Percentiles rank a stretch among this genome's conserved stretches.
phyloP scores from a whole-genome alignment of 2,329 filamentous ascomycete species.

The Aspergillus sp. region DNA sequence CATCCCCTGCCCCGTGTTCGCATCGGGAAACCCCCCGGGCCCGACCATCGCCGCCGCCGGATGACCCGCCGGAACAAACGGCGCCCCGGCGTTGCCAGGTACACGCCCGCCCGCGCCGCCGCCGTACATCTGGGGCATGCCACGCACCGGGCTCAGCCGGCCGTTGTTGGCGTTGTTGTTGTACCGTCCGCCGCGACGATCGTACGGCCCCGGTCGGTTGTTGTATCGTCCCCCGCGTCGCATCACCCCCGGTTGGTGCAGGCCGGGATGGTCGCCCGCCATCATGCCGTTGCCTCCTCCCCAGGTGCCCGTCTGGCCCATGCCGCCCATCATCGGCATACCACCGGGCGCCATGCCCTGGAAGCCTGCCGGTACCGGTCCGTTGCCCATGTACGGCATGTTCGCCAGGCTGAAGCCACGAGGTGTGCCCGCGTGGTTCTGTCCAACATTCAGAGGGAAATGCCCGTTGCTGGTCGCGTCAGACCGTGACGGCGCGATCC shows the following conservation, averaged over 20 bases:
- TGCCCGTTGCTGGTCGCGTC: constrained; percentile 94
- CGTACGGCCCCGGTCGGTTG: constrained; percentile 62
- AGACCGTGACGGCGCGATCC: constrained; percentile 86
- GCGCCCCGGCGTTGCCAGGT: constrained; percentile 21
- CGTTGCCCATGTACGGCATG: constrained; percentile 48
- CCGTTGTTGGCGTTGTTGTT: constrained; percentile 39
- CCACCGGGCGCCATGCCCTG: constrained; percentile 23
- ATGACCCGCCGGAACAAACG: constrained; percentile 33
- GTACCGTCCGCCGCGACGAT: constrained; percentile 50
- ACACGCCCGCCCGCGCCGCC: constrained; percentile 25
- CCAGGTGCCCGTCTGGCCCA: constrained; percentile 21
- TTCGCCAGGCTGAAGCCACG: constrained; percentile 82
- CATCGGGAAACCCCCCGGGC: constrained; percentile 39
- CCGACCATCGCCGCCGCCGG: constrained; percentile 33
- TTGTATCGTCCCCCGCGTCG: constrained; percentile 58
- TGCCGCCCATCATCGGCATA: constrained; percentile 25
- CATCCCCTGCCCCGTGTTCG: constrained; percentile 60
- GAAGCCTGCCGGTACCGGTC: constrained; percentile 33
- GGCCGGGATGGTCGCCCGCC: constrained; percentile 31
- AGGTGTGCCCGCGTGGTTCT: constrained; percentile 72
- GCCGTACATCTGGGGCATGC: constrained; percentile 30
- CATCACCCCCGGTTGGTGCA: constrained; percentile 56
- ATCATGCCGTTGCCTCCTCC: constrained; percentile 20
- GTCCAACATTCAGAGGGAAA: constrained; percentile 72
- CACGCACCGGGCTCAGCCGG: constrained; percentile 39